Evolutionary conservation across 2,329 filamentous ascomycete species (phyloP), one percentile per base, ranked within the genome.

Genomic region (Trichoderma koningii): DNA sequence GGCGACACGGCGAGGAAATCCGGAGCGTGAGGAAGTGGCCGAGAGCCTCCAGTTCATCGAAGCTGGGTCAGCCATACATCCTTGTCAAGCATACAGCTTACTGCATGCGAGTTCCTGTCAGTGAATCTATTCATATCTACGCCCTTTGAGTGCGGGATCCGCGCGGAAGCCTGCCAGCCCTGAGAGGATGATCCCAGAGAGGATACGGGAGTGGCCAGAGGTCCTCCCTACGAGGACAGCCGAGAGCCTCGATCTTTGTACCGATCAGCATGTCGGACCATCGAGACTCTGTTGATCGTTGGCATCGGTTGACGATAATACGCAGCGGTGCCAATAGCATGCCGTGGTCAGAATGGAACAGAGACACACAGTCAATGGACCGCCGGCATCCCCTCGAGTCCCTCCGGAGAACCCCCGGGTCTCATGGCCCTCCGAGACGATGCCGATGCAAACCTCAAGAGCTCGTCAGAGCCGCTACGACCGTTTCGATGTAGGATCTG

Each of bases 171-270:
- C n/a, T 38, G 47, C 28, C 45, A 50, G n/a, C 21, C 34, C 23
- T 21, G 34, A 19, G 23, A 60, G 45, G 19, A 30, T 15, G 19
- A 50, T 23, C 17, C 12, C 14, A 15, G 26, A 48, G 7, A 38
- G 45, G 30, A 17, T 50, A 21, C 42, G 9, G 17, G 38, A 30
- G 30, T 41, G 56, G 15, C 17, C 45, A 38, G 12, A 38, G 30
- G n/a, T 12, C 5, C n/a, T 10, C 19, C 14, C 19, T n/a, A 23
- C 26, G 17, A 9, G 2, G 30, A 7, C 19, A 12, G 26, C 53
- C 53, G 38, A 55, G 42, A 14, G 45, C 47, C 51, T 34, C 56
- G 45, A 60, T 60, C 45, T 48, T 21, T 28, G 5, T 3, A 50
- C 19, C 45, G 21, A 38, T 30, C 30, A 28, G 17, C 30, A 28